Percentiles rank a stretch among this genome's conserved stretches.
Conservation (phyloP, 2,329 filamentous ascomycete species). For the Westerdykella ornata region DNA sequence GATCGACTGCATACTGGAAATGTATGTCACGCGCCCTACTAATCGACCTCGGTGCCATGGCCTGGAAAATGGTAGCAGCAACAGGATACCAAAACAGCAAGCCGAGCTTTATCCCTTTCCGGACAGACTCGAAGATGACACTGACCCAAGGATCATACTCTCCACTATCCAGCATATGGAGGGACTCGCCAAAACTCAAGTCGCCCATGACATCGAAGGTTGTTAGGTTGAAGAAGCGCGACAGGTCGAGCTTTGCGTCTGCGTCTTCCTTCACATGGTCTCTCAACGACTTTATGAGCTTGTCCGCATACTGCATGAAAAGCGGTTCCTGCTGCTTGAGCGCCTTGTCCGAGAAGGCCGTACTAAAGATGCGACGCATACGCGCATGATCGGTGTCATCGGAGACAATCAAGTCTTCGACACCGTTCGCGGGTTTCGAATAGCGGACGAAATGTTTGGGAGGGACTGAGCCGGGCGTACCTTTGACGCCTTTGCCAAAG, state of each 20-base stretch:
- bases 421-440: conserved; percentile 21
- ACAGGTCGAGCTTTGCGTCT: conserved; percentile 29
- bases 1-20: conserved; percentile 11
- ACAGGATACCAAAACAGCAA: conserved; percentile 4
- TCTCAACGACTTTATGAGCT: conserved; percentile 36
- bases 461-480: conserved; percentile 8
- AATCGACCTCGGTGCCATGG: conserved; percentile 1
- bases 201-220: conserved; percentile 34
- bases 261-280: conserved; percentile 26
- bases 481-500: conserved; percentile 29
- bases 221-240: conserved; percentile 27
- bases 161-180: conserved; percentile 25
- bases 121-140: conserved; percentile 23
- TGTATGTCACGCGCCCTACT: conserved; percentile 13
- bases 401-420: conserved; percentile 22
- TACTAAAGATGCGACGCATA: conserved; percentile 35
- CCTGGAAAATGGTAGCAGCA: conserved; percentile 1
- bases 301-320: conserved; percentile 37
- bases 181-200: conserved; percentile 26
- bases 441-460: conserved; percentile 16
- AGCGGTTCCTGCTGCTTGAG: conserved; percentile 39
- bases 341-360: conserved; percentile 40
- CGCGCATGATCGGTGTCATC: conserved; percentile 32
- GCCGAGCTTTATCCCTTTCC: conserved; percentile 2
- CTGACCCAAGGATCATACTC: conserved; percentile 31